Percentiles rank a stretch among this genome's conserved stretches.
Evolutionary conservation across 306 rosid species (phyloP).

Genomic region (Acacia crassicarpa): DNA sequence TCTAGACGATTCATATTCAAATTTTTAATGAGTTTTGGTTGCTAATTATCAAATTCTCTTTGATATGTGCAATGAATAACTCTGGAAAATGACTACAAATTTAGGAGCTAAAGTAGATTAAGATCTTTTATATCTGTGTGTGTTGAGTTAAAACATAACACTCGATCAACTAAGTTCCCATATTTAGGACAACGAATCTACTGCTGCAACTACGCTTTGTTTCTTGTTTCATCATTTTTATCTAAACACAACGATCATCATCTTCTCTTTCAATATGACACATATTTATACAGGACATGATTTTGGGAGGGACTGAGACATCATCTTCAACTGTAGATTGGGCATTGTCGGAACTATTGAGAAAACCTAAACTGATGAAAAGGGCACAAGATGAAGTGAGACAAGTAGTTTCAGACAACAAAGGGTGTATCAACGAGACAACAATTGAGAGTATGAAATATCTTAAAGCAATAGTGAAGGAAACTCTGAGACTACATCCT

Average conservation of each 20-base stretch:
- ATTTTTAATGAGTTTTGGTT: too few species aligned
- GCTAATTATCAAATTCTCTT: too few species aligned
- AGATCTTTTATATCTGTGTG: too few species aligned
- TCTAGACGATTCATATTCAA: too few species aligned
- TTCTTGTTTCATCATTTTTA: background rate
- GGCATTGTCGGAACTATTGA: conserved; percentile 27
- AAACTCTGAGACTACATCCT: conserved; percentile 30
- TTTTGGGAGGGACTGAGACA: conserved; percentile 25
- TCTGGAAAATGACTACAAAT: too few species aligned
- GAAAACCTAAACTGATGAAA: conserved; percentile 24
- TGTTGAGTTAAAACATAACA: too few species aligned
- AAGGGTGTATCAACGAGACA: background rate
- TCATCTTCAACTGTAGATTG: conserved; percentile 25
- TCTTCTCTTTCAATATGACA: too few species aligned
- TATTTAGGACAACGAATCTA: too few species aligned
- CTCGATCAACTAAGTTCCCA: too few species aligned
- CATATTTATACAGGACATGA: conserved; percentile 20
- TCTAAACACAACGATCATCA: background rate
- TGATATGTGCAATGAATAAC: too few species aligned
- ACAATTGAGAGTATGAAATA: background rate
- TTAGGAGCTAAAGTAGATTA: too few species aligned
- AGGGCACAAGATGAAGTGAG: conserved; percentile 29
- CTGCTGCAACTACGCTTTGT: too few species aligned
- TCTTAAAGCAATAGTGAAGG: conserved; percentile 18
- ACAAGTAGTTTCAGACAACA: background rate